Conservation (phyloP, 371 early-diverging fungal genomes). For the Coemansia sp. region DNA sequence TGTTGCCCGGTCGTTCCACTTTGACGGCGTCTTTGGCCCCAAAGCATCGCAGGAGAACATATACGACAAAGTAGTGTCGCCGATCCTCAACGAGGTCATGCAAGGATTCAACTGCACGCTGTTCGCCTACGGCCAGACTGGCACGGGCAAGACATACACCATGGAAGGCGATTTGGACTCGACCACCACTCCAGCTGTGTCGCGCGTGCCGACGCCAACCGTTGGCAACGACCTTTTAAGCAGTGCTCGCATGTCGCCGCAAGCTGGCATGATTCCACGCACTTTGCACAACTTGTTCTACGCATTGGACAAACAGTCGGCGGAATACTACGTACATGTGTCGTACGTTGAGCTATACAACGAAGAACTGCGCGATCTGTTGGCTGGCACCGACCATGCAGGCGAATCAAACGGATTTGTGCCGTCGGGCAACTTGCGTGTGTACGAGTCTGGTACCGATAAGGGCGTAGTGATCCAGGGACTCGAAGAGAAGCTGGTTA, state of each 20-base stretch:
- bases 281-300: conserved; percentile 81
- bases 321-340: conserved; percentile 75
- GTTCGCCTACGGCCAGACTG: conserved; percentile 95
- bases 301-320: conserved; percentile 56
- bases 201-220: conserved; percentile 6
- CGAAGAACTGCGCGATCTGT: conserved; percentile 93
- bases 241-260: conserved; percentile 16
- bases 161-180: conserved; percentile 79
- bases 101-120: conserved; percentile 91
- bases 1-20: conserved; percentile 70
- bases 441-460: conserved; percentile 66
- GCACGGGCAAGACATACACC: conserved; percentile 88
- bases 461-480: conserved; percentile 79
- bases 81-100: conserved; percentile 79
- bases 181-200: neutral
- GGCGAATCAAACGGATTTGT: conserved; percentile 8
- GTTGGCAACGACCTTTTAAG: conserved; percentile 4
- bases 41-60: conserved; percentile 76
- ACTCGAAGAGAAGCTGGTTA: conserved; percentile 72
- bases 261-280: conserved; percentile 91
- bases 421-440: conserved; percentile 59
- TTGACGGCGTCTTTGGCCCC: conserved; percentile 91
- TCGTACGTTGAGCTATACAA: conserved; percentile 98
- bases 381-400: conserved; percentile 51
- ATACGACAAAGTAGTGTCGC: conserved; percentile 80